A percentile compares a stretch with the other conserved stretches of the same genome.
phyloP scores from a whole-genome alignment of 2,329 filamentous ascomycete species.

The Fusarium nygamai region DNA sequence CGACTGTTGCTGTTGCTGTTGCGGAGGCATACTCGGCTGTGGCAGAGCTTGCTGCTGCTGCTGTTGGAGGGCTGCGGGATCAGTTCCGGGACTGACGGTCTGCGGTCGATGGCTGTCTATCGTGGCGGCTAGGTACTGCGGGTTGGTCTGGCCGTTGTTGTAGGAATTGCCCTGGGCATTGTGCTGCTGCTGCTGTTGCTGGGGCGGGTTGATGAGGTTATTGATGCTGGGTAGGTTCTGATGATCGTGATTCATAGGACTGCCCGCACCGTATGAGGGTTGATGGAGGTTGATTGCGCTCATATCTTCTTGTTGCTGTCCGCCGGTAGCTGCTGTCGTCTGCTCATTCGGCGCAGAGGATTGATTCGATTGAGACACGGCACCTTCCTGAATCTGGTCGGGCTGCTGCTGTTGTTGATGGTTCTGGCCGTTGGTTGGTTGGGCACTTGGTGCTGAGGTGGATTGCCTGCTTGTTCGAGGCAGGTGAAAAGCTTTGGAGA shows the following conservation, averaged over 20 bases:
- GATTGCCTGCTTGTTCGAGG: conserved; percentile 48
- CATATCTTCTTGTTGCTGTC: conserved; percentile 40
- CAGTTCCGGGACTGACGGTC: conserved; percentile 52
- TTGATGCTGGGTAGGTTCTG: conserved; percentile 84
- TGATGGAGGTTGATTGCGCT: conserved; percentile 44
- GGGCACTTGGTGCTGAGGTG: conserved; percentile 39
- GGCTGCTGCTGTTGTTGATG: conserved; percentile 36
- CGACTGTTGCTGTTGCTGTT: conserved; percentile 40
- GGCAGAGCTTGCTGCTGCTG: conserved; percentile 50
- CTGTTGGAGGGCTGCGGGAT: conserved; percentile 49
- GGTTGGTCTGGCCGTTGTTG: conserved; percentile 37
- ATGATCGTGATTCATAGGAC: conserved; percentile 54
- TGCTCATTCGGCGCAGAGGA: conserved; percentile 31
- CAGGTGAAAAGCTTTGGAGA: conserved; percentile 58
- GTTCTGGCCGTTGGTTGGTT: conserved; percentile 21
- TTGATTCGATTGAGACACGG: conserved; percentile 28
- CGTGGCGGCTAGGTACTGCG: conserved; percentile 43
- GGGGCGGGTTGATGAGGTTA: conserved; percentile 76
- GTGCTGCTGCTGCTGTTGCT: conserved; percentile 46
- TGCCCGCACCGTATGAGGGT: conserved; percentile 41
- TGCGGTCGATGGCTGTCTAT: conserved; percentile 43
- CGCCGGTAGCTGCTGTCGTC: conserved; percentile 33
- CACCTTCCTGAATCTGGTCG: conserved; percentile 38
- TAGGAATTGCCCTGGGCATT: conserved; percentile 53
- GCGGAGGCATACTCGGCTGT: conserved; percentile 45